Evolutionary conservation across 177 flowering plant species (phyloP).

Genomic region (Vitis hybrid): DNA sequence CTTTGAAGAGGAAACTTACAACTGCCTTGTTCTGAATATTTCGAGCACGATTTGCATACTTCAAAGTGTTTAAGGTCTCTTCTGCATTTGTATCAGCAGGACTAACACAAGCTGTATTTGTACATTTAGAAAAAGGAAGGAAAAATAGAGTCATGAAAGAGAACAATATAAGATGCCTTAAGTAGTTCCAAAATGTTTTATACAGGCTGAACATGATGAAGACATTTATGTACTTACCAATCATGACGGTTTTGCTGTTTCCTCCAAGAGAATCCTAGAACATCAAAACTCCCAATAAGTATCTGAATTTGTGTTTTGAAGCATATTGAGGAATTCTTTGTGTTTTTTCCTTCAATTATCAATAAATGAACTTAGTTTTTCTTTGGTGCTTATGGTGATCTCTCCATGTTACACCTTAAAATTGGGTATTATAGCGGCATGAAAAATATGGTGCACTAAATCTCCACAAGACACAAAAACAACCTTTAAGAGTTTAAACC

Average conservation of each 20-base stretch:
- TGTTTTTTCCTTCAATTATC: too few relatives aligned
- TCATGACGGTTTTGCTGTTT: constrained; percentile 96
- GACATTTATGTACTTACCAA: constrained; percentile 49
- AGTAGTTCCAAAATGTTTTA: not conserved
- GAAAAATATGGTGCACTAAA: too few relatives aligned
- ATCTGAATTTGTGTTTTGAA: not conserved
- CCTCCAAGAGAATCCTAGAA: constrained; percentile 90
- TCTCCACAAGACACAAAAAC: too few relatives aligned
- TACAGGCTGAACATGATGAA: not conserved
- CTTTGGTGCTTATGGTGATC: too few relatives aligned
- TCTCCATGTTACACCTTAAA: too few relatives aligned
- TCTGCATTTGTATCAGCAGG: constrained; percentile 99
- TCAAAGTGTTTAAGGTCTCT: constrained; percentile 89
- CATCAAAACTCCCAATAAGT: constrained; percentile 4
- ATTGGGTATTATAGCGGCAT: too few relatives aligned
- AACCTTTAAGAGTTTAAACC: too few relatives aligned
- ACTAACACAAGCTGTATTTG: constrained; percentile 81
- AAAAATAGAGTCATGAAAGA: not conserved
- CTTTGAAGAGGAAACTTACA: constrained; percentile 43
- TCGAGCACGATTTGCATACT: constrained; percentile 98
- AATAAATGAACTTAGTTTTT: too few relatives aligned
- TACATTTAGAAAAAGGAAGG: not conserved
- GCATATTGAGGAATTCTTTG: too few relatives aligned
- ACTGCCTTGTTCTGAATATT: constrained; percentile 96
- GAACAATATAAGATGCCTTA: not conserved